phyloP scores from a whole-genome alignment of 2,329 filamentous ascomycete genomes.

The Trichoderma pleuroti region DNA sequence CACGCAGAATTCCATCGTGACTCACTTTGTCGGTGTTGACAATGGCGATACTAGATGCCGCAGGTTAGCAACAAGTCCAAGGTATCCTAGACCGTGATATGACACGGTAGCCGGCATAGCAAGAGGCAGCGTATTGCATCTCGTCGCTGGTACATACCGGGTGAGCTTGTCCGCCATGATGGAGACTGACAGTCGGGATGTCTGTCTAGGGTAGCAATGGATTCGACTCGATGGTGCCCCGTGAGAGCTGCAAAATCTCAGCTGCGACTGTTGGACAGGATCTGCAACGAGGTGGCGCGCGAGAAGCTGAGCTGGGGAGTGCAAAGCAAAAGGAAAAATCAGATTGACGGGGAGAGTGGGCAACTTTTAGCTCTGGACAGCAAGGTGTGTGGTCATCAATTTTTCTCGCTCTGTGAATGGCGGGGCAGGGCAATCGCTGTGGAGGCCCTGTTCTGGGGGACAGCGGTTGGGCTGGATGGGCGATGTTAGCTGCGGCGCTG shows the following conservation, averaged over 20 bases:
- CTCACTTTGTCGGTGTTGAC: conserved; percentile 95
- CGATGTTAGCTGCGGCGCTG: conserved; percentile 3
- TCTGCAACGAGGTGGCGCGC: conserved; percentile 5
- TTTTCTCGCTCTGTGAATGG: conserved; percentile 39
- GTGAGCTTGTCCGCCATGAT: conserved; percentile 92
- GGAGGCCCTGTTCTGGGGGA: background rate
- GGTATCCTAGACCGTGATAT: background rate
- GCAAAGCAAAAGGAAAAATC: conserved; percentile 12
- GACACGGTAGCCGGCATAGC: background rate
- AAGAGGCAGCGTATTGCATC: background rate
- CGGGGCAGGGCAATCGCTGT: conserved; percentile 28
- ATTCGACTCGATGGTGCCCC: background rate
- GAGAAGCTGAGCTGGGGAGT: background rate
- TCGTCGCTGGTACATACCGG: conserved; percentile 59
- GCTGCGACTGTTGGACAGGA: conserved; percentile 9
- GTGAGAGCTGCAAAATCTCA: background rate
- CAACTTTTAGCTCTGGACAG: conserved; percentile 17
- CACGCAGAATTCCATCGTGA: conserved; percentile 12
- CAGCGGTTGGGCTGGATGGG: background rate
- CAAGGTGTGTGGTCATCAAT: conserved; percentile 37
- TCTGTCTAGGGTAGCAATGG: conserved; percentile 9
- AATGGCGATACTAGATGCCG: conserved; percentile 78
- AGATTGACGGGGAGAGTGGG: conserved; percentile 20
- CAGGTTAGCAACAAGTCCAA: conserved; percentile 26
- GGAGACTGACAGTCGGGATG: conserved; percentile 25